Evolutionary conservation across 1,284 basidiomycete species (phyloP).

Genomic region (Puccinia horiana): DNA sequence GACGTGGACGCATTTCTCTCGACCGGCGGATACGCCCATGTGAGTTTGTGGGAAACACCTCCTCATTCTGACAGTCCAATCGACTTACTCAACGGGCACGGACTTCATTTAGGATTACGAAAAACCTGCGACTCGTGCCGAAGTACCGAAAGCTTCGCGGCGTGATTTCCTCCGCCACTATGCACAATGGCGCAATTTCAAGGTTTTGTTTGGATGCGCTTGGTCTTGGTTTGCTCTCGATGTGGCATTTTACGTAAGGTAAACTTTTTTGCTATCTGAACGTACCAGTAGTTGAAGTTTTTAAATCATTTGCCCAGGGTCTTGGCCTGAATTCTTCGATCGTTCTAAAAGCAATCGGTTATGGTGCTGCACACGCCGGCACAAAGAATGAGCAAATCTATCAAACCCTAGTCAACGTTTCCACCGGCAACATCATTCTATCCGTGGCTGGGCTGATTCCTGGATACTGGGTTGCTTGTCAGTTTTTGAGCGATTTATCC

Average conservation of each 20-base stretch:
- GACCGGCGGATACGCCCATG: conserved; percentile 59
- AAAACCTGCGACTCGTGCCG: conserved; percentile 62
- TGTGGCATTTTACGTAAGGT: conserved; percentile 70
- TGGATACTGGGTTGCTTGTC: conserved; percentile 70
- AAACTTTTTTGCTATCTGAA: not conserved
- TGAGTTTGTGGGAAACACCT: conserved; percentile 11
- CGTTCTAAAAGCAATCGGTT: conserved; percentile 64
- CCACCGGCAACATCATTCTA: conserved; percentile 67
- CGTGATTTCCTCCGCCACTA: conserved; percentile 54
- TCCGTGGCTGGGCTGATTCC: conserved; percentile 68
- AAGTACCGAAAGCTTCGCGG: conserved; percentile 51
- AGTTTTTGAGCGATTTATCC: not conserved
- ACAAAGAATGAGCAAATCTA: conserved; percentile 58
- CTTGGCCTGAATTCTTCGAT: conserved; percentile 76
- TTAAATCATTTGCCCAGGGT: conserved; percentile 60
- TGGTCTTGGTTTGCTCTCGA: conserved; percentile 62
- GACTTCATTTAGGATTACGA: conserved; percentile 54
- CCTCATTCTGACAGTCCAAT: too few species aligned
- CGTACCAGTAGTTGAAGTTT: not conserved
- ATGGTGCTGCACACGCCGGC: conserved; percentile 59
- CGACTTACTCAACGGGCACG: too few species aligned
- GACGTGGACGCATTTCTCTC: conserved; percentile 70
- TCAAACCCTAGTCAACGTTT: conserved; percentile 60
- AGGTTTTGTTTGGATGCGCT: conserved; percentile 51
- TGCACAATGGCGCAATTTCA: conserved; percentile 55